phyloP scores from a whole-genome alignment of 495 filamentous ascomycete species.

The Halenospora varia region DNA sequence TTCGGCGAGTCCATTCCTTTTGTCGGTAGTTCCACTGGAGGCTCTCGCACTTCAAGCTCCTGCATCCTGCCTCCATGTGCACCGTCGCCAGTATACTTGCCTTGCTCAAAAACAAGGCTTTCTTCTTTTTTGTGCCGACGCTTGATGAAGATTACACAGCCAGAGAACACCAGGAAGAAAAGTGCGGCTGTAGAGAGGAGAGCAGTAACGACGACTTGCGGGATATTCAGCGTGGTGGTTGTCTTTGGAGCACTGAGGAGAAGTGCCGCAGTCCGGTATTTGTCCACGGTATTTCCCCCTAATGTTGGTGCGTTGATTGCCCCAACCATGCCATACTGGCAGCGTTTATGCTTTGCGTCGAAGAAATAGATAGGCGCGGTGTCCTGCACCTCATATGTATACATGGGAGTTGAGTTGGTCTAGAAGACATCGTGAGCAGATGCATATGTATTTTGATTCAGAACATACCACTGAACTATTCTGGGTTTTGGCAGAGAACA shows the following conservation, averaged over 20 bases:
- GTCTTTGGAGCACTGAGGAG: not conserved
- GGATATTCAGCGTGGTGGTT: not conserved
- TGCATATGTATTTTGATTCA: not conserved
- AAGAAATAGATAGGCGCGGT: slow-evolving; percentile 55
- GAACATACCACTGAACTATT: not conserved
- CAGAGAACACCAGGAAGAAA: not conserved
- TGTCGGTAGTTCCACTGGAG: not conserved
- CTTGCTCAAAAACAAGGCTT: not conserved
- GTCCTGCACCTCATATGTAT: slow-evolving; percentile 30
- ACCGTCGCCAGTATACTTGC: not conserved
- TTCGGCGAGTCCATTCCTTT: not conserved
- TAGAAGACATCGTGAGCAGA: not conserved
- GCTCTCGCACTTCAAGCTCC: not conserved
- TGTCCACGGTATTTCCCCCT: not conserved
- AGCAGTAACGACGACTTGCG: not conserved
- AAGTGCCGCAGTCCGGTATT: not conserved
- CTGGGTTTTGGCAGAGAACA: not conserved
- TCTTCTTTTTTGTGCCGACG: not conserved
- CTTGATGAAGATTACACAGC: not conserved
- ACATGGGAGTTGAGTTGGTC: not conserved
- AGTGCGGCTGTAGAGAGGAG: not conserved
- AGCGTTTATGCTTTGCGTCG: slow-evolving; percentile 41
- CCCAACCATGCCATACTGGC: slow-evolving; percentile 37
- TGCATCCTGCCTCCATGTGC: not conserved
- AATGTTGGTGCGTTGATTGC: slow-evolving; percentile 35